Percentiles rank a stretch among this genome's conserved stretches.
These are phyloP conservation scores for Alternaria atra DNA, from an alignment of 2,329 filamentous ascomycete genomes.

Conservation along the genomic window DNA sequence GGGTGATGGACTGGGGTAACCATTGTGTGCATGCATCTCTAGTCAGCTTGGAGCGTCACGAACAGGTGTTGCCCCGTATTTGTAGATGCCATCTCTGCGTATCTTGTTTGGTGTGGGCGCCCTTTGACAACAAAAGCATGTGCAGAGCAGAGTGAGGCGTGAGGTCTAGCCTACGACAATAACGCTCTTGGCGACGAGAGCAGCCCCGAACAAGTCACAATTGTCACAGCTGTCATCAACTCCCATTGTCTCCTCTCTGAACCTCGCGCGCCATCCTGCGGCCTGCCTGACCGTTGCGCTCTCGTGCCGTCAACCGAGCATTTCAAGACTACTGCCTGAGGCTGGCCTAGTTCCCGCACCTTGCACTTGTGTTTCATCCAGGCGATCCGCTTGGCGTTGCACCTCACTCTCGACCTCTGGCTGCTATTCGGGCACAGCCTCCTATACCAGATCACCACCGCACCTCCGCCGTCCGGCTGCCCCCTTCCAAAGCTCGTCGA, in stretches of 20 bases:
- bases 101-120: slow-evolving; percentile 6
- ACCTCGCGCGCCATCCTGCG: not conserved
- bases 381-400: slow-evolving; percentile 34
- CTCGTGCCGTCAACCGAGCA: slow-evolving; percentile 6
- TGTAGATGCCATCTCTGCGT: not conserved
- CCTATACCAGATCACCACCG: slow-evolving; percentile 24
- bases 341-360: slow-evolving; percentile 32
- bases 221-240: not conserved
- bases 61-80: slow-evolving; percentile 20
- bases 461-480: slow-evolving; percentile 32
- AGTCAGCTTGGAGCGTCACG: slow-evolving; percentile 6
- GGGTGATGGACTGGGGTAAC: slow-evolving; percentile 4
- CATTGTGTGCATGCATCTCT: slow-evolving; percentile 16
- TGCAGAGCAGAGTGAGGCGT: slow-evolving; percentile 2
- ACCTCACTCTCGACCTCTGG: slow-evolving; percentile 28
- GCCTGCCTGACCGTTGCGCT: slow-evolving; percentile 1
- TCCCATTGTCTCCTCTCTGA: slow-evolving; percentile 1
- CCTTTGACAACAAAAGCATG: not conserved
- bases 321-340: slow-evolving; percentile 22
- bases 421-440: slow-evolving; percentile 34
- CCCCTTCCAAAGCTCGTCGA: slow-evolving; percentile 18
- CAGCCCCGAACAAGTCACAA: not conserved
- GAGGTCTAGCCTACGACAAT: not conserved
- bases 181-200: slow-evolving; percentile 1
- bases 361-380: slow-evolving; percentile 28